phyloP scores from a whole-genome alignment of 306 rosid species.

The Trifolium fragiferum region DNA sequence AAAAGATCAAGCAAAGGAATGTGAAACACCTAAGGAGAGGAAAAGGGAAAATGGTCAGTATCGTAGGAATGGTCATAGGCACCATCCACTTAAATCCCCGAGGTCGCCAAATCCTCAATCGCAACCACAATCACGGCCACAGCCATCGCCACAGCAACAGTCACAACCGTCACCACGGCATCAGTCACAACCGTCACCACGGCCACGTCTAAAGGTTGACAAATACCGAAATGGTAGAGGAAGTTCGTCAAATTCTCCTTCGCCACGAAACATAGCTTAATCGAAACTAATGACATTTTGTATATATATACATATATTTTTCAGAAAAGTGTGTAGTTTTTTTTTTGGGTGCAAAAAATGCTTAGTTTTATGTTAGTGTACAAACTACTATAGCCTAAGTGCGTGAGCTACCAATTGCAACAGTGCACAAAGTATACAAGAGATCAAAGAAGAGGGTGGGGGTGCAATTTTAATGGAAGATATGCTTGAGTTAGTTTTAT shows the following conservation, averaged over 20 bases:
- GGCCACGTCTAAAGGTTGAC: slow-evolving; percentile 25
- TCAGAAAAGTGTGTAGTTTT: background rate
- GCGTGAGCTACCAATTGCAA: slow-evolving; percentile 30
- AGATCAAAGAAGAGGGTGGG: background rate
- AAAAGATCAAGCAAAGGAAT: slow-evolving; percentile 42
- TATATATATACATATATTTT: slow-evolving; percentile 56
- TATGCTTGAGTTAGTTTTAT: slow-evolving; percentile 20
- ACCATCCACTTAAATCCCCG: slow-evolving; percentile 48
- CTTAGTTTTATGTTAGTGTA: slow-evolving; percentile 18
- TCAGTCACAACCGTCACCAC: background rate
- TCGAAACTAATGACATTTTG: slow-evolving; percentile 6
- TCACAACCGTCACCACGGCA: background rate
- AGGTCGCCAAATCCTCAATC: slow-evolving; percentile 49
- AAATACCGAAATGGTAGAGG: slow-evolving; percentile 26
- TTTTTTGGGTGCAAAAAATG: slow-evolving; percentile 3
- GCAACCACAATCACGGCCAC: background rate
- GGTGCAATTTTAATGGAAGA: slow-evolving; percentile 27
- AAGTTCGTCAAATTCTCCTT: slow-evolving; percentile 24
- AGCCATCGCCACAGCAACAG: no score
- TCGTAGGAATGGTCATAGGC: slow-evolving; percentile 39
- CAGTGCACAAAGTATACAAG: background rate
- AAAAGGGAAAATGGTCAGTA: slow-evolving; percentile 43
- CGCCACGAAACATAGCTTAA: slow-evolving; percentile 38
- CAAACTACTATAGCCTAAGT: slow-evolving; percentile 1
- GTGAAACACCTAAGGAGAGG: slow-evolving; percentile 33